These are phyloP conservation scores for Vicia villosa DNA, from an alignment of 306 rosid genomes.

Conservation along the genomic window DNA sequence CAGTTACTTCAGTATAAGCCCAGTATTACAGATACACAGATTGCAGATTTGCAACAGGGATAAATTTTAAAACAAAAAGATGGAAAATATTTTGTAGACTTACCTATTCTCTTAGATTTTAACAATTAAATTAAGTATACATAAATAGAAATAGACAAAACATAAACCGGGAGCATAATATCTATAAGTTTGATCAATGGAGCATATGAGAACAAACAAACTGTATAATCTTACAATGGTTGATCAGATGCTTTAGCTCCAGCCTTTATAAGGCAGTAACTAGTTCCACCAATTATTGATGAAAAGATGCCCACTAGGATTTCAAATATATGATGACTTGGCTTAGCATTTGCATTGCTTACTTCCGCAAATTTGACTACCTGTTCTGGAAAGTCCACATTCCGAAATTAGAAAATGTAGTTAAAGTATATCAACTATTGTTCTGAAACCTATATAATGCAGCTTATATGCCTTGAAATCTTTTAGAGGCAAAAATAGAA, in stretches of 20 bases:
- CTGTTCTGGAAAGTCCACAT: conserved; percentile 56
- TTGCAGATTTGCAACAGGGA: not conserved
- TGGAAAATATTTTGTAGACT: conserved; percentile 8
- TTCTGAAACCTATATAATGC: conserved; percentile 14
- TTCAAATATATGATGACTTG: conserved; percentile 47
- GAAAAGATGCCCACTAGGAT: conserved; percentile 64
- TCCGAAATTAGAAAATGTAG: conserved; percentile 32
- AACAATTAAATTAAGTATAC: not conserved
- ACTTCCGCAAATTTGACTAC: conserved; percentile 52
- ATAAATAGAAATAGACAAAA: conserved; percentile 13
- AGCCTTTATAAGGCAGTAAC: conserved; percentile 74
- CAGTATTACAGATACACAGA: not conserved
- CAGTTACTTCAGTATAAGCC: not conserved
- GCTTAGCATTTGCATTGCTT: conserved; percentile 36
- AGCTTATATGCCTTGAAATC: conserved; percentile 27
- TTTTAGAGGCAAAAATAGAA: not conserved
- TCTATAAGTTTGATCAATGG: not conserved
- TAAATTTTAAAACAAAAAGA: conserved; percentile 10
- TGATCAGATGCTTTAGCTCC: conserved; percentile 80
- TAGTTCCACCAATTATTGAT: conserved; percentile 69
- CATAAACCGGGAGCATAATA: not conserved
- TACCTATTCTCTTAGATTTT: not conserved
- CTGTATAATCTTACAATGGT: conserved; percentile 66
- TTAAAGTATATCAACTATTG: conserved; percentile 27
- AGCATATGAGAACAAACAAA: conserved; percentile 21